Conservation (phyloP, 768 basidiomycete genomes). For the Kockovaella imperatae region DNA sequence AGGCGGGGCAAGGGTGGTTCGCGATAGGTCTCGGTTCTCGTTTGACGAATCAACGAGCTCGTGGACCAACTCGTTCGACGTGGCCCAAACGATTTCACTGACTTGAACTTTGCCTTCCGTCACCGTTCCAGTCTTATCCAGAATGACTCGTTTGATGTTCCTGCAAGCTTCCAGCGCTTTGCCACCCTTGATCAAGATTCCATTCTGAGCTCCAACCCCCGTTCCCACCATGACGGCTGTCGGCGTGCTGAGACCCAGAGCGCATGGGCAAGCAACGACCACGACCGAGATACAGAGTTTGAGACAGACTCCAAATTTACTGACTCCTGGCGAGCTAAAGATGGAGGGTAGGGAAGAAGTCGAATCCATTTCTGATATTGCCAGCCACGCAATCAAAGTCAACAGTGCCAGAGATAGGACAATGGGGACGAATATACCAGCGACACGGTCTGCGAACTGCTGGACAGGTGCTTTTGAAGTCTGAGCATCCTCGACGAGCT, state of each 20-base stretch:
- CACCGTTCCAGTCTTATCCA: constrained; percentile 97
- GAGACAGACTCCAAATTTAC: constrained; percentile 76
- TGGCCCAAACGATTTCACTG: constrained; percentile 64
- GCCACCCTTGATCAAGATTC: constrained; percentile 96
- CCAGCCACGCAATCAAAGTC: constrained; percentile 79
- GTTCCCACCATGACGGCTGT: constrained; percentile 99
- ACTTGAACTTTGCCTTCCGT: constrained; percentile 90
- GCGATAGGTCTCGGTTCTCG: constrained; percentile 23
- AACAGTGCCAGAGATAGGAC: constrained; percentile 73
- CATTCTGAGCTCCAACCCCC: constrained; percentile 91
- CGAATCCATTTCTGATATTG: constrained; percentile 52
- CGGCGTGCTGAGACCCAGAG: constrained; percentile 88
- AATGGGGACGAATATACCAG: constrained; percentile 88
- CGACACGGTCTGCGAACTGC: constrained; percentile 87
- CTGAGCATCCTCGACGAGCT: constrained; percentile 94
- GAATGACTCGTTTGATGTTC: constrained; percentile 66
- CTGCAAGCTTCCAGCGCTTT: constrained; percentile 86
- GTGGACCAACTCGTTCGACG: constrained; percentile 5
- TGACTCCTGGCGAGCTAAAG: constrained; percentile 76
- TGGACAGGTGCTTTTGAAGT: constrained; percentile 98
- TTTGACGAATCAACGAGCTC: neutral
- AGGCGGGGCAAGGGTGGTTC: constrained; percentile 31
- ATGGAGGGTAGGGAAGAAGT: constrained; percentile 61
- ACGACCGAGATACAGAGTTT: constrained; percentile 97
- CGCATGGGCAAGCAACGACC: constrained; percentile 97